Evolutionary conservation across 345 rosid genomes (phyloP), one percentile per base, ranked within the genome.

Genomic region (Gossypium anomalum): DNA sequence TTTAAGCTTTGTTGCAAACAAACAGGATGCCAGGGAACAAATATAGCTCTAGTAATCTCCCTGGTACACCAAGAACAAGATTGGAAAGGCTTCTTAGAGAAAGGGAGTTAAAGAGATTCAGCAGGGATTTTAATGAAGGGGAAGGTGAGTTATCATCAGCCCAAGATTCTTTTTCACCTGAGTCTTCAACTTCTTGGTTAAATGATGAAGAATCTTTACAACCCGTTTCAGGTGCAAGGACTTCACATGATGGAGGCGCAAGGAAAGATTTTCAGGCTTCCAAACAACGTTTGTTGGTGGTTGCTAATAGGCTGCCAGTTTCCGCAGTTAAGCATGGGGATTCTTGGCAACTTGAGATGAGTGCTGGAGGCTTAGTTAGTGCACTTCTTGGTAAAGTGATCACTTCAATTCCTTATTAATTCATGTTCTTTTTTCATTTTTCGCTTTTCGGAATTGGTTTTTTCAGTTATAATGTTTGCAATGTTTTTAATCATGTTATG

Each of bases 291-390:
- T 61, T 87, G 6, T 71, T 87, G 76, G 90, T 87, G 77, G 90
- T 87, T 23, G 87, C 90, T 74, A 87, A 87, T 70, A 82, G 90
- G 80, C 57, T 87, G 60, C 90, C 90, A 0, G 88, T 87, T 44
- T 83, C 88, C 64, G 90, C 90, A 17, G 68, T 73, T 38, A 82
- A 88, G 78, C 78, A 23, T 65, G 85, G 82, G 38, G 82, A 80
- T 62, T 77, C 85, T 11, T 87, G 90, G 90, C 82, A 82, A 9
- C 87, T 87, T 60, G 86, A 87, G 74, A 79, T 85, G 0, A 87
- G 87, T 75, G 83, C 78, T 9, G 87, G 90, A n/a, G 90, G 90
- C 12, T 73, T 87, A 38, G 88, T 87, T 77, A 79, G 82, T 80
- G 90, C 90, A 64, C 87, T 87, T 75, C 67, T 87, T 71, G 90